Base-by-base conservation (phyloP, 345 rosid genomes). In the Anacardium occidentale region DNA sequence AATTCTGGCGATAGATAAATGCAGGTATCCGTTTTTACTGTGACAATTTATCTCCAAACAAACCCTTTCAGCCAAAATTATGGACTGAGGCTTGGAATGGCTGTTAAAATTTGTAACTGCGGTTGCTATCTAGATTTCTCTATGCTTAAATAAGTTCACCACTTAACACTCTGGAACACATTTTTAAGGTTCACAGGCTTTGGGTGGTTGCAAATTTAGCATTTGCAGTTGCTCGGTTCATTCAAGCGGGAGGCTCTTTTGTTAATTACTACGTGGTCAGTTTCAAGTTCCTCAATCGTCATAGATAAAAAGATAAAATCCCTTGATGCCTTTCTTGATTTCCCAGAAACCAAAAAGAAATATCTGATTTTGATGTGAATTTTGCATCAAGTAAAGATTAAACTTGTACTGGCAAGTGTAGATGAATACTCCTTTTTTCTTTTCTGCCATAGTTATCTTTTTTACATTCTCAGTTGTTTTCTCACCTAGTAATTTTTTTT, bases 1-100 rank as follows among this genome's bases (percentile, higher is more conserved):
- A 52, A 69, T 40, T n/a, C 42, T 63, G 58, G 62, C 40, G 76
- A 47, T 85, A 90, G 94, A 87, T 87, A 74, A 87, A 90, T 77
- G 53, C 89, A 14, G 86, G 94, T 66, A 89, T 87, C 76, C 88
- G 91, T 24, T 89, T 84, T 76, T 89, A 89, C 59, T 89, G 91
- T 60, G 88, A 90, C 59, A 68, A 75, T 62, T 86, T 90, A 82
- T 74, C 81, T 66, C 89, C 95, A 59, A 90, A 90, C 82, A 86
- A 82, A 72, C 89, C 87, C 55, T 79, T 82, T 78, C 86, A 90
- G 59, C 94, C 95, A 1, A 82, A 79, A 76, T 7, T 86, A 62
- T 89, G 91, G 91, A 89, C 94, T 3, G 94, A 89, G 78, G 88
- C 88, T 22, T 89, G 94, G 94, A 85, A 77, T 72, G 91, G 91